Base-by-base conservation (phyloP, 306 rosid genomes). In the Prunus dulcis region DNA sequence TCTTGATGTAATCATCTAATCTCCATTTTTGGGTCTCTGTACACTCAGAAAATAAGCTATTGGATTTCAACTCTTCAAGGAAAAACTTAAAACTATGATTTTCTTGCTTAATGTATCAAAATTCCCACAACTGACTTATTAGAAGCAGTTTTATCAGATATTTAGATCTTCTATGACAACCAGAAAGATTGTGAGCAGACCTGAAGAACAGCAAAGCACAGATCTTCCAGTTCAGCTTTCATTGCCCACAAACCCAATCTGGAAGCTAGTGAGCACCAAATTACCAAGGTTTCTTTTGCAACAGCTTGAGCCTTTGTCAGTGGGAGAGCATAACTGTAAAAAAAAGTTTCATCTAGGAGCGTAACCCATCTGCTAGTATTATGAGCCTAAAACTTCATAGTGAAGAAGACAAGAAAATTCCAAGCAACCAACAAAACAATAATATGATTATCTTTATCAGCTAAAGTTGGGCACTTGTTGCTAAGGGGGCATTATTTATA, bases 251-350 rank as follows among this genome's bases (percentile, higher is more conserved):
- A 86, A 69, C 98, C 98, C 88, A 94, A 85, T 84, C 93, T 87
- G 77, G 97, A 94, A 72, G 98, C 98, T 80, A 94, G 98, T 55
- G 96, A 92, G 69, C 98, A 91, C 98, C 98, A 94, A 81, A 94
- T 87, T 75, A 88, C 90, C 76, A 94, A 88, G 77, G 98, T 94
- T 87, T 94, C 98, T 85, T 82, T 89, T 64, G 98, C 97, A 75
- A 94, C 91, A 82, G 98, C 97, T 87, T 94, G 91, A 80, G 98
- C 97, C 81, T 94, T 91, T 28, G 79, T 90, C 83, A 82, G 76
- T 19, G 96, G 96, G 69, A 94, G 84, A 61, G 96, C 97, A 63
- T 89, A 86, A 79, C 97, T 94, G 90, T 84, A 81, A 84, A 76
- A 22, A 71, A 47, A 73, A 34, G 38, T 79, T 72, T 76, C 71